Conservation (phyloP, 495 filamentous ascomycete species). For the Copromyces sp. region DNA sequence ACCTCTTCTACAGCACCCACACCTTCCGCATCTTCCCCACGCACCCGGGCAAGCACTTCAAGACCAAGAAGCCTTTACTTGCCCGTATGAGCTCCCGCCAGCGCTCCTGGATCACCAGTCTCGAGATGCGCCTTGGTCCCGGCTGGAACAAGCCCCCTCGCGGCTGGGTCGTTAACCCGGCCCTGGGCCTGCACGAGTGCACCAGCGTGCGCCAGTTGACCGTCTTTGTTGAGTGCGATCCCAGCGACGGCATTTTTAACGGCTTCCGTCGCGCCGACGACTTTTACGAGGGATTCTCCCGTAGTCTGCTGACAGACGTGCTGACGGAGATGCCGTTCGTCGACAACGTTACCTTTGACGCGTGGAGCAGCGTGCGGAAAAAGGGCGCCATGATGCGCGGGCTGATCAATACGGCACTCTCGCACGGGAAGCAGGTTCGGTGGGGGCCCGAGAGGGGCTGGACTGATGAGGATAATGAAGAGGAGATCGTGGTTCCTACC, state of each 20-base stretch:
- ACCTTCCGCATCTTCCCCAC: conserved; percentile 71
- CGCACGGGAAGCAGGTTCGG: conserved; percentile 42
- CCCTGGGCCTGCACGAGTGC: conserved; percentile 57
- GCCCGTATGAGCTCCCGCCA: conserved; percentile 57
- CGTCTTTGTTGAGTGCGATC: conserved; percentile 72
- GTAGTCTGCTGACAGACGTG: conserved; percentile 46
- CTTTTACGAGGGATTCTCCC: conserved; percentile 67
- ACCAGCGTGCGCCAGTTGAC: conserved; percentile 50
- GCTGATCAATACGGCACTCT: conserved; percentile 45
- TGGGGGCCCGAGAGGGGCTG: conserved; percentile 68
- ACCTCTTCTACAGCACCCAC: conserved; percentile 64
- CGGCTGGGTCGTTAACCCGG: conserved; percentile 58
- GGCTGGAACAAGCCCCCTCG: conserved; percentile 68
- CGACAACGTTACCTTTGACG: conserved; percentile 63
- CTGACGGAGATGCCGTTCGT: conserved; percentile 51
- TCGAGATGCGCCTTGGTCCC: conserved; percentile 71
- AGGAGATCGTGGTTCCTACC: neutral
- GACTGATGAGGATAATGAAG: conserved; percentile 37
- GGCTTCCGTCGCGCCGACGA: conserved; percentile 59
- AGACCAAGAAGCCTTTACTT: conserved; percentile 52
- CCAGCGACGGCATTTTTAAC: conserved; percentile 59
- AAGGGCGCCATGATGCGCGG: conserved; percentile 59
- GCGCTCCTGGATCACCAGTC: conserved; percentile 51
- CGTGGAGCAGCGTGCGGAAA: conserved; percentile 58
- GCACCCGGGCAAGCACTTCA: conserved; percentile 55